phyloP scores from a whole-genome alignment of 2,329 filamentous ascomycete genomes.

The Pseudopithomyces chartarum region DNA sequence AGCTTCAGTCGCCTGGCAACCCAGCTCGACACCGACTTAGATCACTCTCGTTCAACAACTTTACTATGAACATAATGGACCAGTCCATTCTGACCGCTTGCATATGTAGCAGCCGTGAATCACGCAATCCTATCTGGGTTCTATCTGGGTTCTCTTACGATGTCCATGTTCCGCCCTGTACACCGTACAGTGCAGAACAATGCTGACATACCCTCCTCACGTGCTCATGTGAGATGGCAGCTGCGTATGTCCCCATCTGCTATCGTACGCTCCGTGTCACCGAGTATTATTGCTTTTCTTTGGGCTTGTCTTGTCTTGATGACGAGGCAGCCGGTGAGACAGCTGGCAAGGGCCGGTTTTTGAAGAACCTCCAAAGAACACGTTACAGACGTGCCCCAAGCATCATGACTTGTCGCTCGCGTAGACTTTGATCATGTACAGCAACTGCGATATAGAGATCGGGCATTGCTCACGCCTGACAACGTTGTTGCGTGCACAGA shows the following conservation, averaged over 20 bases:
- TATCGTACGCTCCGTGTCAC: conserved; percentile 1
- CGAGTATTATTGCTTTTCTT: conserved; percentile 2
- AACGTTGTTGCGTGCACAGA: conserved; percentile 31
- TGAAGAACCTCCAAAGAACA: no score
- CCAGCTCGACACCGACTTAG: neutral
- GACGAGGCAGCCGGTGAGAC: neutral
- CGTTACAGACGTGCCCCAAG: no score
- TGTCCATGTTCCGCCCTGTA: neutral
- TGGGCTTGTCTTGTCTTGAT: neutral
- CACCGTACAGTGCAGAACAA: neutral
- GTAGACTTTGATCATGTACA: neutral
- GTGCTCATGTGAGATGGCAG: conserved; percentile 9
- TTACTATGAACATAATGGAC: neutral
- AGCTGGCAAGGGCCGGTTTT: neutral
- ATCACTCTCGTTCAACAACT: no score
- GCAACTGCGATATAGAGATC: conserved; percentile 10
- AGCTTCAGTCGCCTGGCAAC: neutral
- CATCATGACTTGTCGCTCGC: neutral
- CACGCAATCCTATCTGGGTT: neutral
- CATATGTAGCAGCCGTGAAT: neutral
- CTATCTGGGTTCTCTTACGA: neutral
- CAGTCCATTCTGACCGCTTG: no score
- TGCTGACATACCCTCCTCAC: conserved; percentile 5
- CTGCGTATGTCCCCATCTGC: neutral
- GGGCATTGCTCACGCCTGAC: conserved; percentile 37